phyloP scores from a whole-genome alignment of 495 filamentous ascomycete species.

The Penicillium lagena region DNA sequence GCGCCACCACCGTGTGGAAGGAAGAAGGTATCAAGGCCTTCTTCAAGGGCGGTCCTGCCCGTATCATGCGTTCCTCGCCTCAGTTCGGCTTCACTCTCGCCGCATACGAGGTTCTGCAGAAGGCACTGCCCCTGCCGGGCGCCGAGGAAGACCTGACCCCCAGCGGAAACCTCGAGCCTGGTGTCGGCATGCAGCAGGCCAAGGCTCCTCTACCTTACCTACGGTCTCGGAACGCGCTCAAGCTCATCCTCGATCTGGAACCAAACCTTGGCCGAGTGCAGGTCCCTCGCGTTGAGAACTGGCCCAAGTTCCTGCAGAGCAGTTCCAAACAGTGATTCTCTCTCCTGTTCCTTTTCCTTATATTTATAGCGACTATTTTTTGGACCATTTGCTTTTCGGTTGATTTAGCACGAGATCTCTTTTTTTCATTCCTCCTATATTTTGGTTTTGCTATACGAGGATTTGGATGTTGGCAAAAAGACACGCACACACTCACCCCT shows the following conservation, averaged over 20 bases:
- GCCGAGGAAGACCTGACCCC: slow-evolving; percentile 40
- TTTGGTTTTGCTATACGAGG: slow-evolving; percentile 1
- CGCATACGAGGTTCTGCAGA: slow-evolving; percentile 88
- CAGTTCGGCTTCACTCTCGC: slow-evolving; percentile 98
- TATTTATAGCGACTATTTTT: slow-evolving; percentile 24
- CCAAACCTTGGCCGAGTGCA: slow-evolving; percentile 73
- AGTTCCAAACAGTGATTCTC: slow-evolving; percentile 24
- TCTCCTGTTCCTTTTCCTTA: slow-evolving; percentile 16
- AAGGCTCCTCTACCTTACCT: slow-evolving; percentile 72
- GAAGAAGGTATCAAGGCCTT: slow-evolving; percentile 94
- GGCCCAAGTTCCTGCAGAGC: slow-evolving; percentile 32
- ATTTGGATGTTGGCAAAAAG: slow-evolving; percentile 1
- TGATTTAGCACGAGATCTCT: slow-evolving; percentile 21
- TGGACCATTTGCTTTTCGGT: slow-evolving; percentile 12
- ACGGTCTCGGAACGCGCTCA: slow-evolving; percentile 87
- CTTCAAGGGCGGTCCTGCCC: slow-evolving; percentile 96
- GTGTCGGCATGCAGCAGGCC: slow-evolving; percentile 48
- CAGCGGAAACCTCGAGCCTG: slow-evolving; percentile 44
- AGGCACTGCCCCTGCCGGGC: slow-evolving; percentile 73
- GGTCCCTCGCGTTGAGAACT: slow-evolving; percentile 46
- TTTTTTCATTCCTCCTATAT: slow-evolving; percentile 4
- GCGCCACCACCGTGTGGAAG: slow-evolving; percentile 71
- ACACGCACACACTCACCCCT: background rate
- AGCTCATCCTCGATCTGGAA: slow-evolving; percentile 92
- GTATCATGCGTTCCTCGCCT: slow-evolving; percentile 87